These are phyloP conservation scores for Saturnispora bothae DNA, from an alignment of 805 yeast species.

Conservation along the genomic window DNA sequence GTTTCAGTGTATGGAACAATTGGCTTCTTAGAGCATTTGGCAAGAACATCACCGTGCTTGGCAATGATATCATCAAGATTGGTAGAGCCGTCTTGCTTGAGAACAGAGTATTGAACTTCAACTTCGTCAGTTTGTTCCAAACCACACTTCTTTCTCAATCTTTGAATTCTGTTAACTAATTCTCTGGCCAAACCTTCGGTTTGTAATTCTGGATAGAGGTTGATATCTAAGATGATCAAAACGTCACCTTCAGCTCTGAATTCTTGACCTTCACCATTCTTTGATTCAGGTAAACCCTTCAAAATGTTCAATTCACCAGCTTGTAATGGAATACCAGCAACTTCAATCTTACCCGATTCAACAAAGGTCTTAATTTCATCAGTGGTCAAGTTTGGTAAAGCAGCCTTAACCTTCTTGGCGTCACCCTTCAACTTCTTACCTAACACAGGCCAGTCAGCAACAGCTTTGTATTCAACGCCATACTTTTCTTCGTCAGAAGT, in stretches of 20 bases:
- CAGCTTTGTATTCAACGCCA: conserved; percentile 86
- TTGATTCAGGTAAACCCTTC: conserved; percentile 73
- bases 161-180: conserved; percentile 91
- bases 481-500: conserved; percentile 86
- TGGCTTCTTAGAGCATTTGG: conserved; percentile 67
- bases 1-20: conserved; percentile 37
- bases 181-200: conserved; percentile 96
- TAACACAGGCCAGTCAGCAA: conserved; percentile 97
- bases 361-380: conserved; percentile 73
- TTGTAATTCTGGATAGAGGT: conserved; percentile 76
- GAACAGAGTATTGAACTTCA: conserved; percentile 66
- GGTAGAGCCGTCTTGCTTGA: conserved; percentile 48
- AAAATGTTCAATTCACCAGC: conserved; percentile 83
- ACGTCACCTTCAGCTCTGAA: conserved; percentile 84
- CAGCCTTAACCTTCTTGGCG: conserved; percentile 88
- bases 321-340: conserved; percentile 81
- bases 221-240: conserved; percentile 79
- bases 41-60: conserved; percentile 55
- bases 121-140: conserved; percentile 94
- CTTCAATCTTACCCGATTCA: conserved; percentile 61
- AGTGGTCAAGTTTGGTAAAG: conserved; percentile 72
- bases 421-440: conserved; percentile 96
- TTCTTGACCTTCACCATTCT: conserved; percentile 63
- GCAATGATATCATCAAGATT: conserved; percentile 51
- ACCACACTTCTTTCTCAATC: conserved; percentile 93